Evolutionary conservation across 2,329 filamentous ascomycete genomes (phyloP).

Genomic region (Pestalotiopsis sp.): DNA sequence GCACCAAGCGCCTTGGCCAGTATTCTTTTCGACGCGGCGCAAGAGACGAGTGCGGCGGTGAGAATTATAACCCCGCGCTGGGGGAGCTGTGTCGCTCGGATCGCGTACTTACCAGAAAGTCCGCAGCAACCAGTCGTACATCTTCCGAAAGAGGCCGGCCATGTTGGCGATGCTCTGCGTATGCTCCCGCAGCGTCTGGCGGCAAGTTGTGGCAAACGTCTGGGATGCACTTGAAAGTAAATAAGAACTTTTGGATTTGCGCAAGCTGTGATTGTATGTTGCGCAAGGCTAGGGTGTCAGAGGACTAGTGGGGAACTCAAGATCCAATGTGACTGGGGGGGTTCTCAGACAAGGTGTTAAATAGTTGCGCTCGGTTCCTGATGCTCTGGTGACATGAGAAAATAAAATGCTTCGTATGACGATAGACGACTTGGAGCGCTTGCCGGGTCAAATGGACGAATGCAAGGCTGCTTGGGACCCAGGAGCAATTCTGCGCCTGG

Average conservation of each 20-base stretch:
- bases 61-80: slow-evolving; percentile 29
- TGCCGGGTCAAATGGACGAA: slow-evolving; percentile 26
- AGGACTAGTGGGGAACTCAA: slow-evolving; percentile 16
- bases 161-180: slow-evolving; percentile 52
- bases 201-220: not conserved
- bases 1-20: not conserved
- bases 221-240: not conserved
- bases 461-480: slow-evolving; percentile 22
- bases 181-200: not conserved
- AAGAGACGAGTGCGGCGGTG: slow-evolving; percentile 20
- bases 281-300: slow-evolving; percentile 16
- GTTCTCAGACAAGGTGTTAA: slow-evolving; percentile 39
- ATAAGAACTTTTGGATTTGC: slow-evolving; percentile 13
- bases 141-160: slow-evolving; percentile 88
- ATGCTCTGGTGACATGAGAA: slow-evolving; percentile 35
- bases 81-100: slow-evolving; percentile 21
- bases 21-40: not conserved
- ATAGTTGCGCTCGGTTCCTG: slow-evolving; percentile 37
- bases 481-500: slow-evolving; percentile 29
- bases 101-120: slow-evolving; percentile 81
- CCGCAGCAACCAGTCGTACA: slow-evolving; percentile 98
- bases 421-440: slow-evolving; percentile 33
- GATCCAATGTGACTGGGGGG: slow-evolving; percentile 12
- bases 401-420: slow-evolving; percentile 48
- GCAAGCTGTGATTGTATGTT: slow-evolving; percentile 13